Evolutionary conservation across 1,284 basidiomycete species (phyloP), one percentile per base, ranked within the genome.

Genomic region (Microbotryum scabiosae): DNA sequence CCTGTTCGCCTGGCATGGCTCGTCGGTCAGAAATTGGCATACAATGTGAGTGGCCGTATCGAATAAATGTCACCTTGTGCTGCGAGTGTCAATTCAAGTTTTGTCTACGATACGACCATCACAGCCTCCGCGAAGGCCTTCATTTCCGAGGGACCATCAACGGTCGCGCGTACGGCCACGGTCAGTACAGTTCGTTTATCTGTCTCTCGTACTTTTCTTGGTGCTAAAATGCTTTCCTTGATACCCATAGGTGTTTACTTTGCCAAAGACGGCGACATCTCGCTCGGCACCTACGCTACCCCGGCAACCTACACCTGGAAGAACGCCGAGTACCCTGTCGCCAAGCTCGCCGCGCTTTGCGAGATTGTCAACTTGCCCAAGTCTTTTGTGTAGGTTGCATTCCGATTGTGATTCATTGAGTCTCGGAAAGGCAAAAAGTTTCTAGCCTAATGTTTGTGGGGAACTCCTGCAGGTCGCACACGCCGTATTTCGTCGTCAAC

Each of bases 41-140:
- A 43, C 47, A 4, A 68, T 67, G 57, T 63, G 16, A 36, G 60
- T 44, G 43, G 21, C 6, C 9, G 28, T 25, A 5, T 28, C 18
- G 36, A 41, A 16, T 41, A 5, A 41, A 41, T 12, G 12, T 23
- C 47, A 5, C n/a, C 25, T 30, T 6, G 14, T 43, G 3, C 36
- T 41, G 36, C 36, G 14, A 41, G 14, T 41, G 36, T 41, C 36
- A 12, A 41, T 12, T 41, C 36, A 41, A 12, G 3, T 18, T 18
- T 41, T 16, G 12, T 16, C 12, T 5, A 41, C 36, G 36, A 41
- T 5, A 18, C 36, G 12, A 18, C 36, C 48, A 41, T 45, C 32
- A 32, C 56, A 67, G 65, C 45, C 55, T 69, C 8, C 66, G 68
- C n/a, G 64, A 66, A 23, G 68, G 68, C 6, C 57, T 70, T 0